Evolutionary conservation across 1,284 basidiomycete species (phyloP), one percentile per base, ranked within the genome.

Genomic region (Mycena sp.): DNA sequence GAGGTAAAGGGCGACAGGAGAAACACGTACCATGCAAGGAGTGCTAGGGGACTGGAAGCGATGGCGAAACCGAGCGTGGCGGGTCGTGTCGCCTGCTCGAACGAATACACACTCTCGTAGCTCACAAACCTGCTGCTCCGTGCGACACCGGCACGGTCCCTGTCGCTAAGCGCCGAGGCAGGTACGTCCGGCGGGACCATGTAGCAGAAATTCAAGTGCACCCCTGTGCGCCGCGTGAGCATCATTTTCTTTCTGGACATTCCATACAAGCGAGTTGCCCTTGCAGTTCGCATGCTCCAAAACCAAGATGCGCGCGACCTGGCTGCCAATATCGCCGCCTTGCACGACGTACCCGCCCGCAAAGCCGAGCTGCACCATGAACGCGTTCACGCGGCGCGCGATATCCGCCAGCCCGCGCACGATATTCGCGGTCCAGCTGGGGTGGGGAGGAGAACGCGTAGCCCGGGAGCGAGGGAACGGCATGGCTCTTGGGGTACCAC

Each of bases 11-110:
- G 32, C 37, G 30, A 29, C 25, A 55, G 41, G 29, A 32, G 41
- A 28, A 49, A 32, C 29, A 54, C 62, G 41, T 25, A 63, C 56
- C 64, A 63, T 11, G 61, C 64, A 12, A 66, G 61, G 28, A 66
- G 50, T 19, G 63, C 63, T 10, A 65, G 29, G n/a, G 63, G 63
- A 41, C 45, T 63, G 35, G 61, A 63, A 19, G 55, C n/a, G 7
- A 66, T 38, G 17, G 30, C 64, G 29, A 66, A 63, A 17, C 60
- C 52, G 25, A 65, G 44, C 44, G 58, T 62, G 37, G 28, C 45
- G 11, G 58, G 58, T 37, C 38, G 41, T 5, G 52, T 60, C 19
- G 44, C 52, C n/a, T 60, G 56, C 21, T 66, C 51, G 9, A 49
- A n/a, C n/a, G n/a, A n/a, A n/a, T n/a, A n/a, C n/a, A 46, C 21